Evolutionary conservation across 495 filamentous ascomycete species (phyloP).

Genomic region (Emericellopsis terricola): DNA sequence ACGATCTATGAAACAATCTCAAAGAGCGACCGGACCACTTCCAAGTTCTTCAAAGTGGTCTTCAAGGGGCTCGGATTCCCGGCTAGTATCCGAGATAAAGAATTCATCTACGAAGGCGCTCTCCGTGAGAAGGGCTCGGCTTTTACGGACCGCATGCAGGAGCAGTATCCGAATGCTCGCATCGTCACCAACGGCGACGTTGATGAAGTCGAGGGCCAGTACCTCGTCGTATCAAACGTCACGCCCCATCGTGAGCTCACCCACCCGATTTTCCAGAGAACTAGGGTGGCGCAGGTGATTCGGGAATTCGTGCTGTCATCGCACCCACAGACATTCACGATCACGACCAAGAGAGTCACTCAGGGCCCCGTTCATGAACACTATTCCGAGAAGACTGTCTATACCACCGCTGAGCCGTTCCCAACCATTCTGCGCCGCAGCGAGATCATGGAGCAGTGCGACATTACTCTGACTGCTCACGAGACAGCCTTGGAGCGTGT

Average conservation of each 20-base stretch:
- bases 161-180: constrained; percentile 76
- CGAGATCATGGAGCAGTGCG: constrained; percentile 55
- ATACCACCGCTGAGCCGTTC: constrained; percentile 69
- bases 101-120: constrained; percentile 78
- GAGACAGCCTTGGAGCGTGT: constrained; percentile 88
- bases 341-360: constrained; percentile 48
- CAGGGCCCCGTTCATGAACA: constrained; percentile 46
- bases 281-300: constrained; percentile 63
- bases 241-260: constrained; percentile 62
- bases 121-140: constrained; percentile 55
- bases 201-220: constrained; percentile 80
- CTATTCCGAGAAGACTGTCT: constrained; percentile 74
- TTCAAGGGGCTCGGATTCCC: constrained; percentile 91
- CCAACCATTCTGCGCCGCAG: constrained; percentile 81
- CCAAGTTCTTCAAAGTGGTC: constrained; percentile 80
- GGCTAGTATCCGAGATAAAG: constrained; percentile 61
- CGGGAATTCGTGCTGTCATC: constrained; percentile 70
- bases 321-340: constrained; percentile 52
- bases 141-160: constrained; percentile 86
- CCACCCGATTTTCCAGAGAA: constrained; percentile 77
- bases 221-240: constrained; percentile 65
- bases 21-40: constrained; percentile 56
- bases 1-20: constrained; percentile 78
- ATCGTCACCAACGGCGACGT: constrained; percentile 53
- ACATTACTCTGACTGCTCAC: constrained; percentile 48